phyloP scores from a whole-genome alignment of 208 protist species.

The Crithidia bombi region DNA sequence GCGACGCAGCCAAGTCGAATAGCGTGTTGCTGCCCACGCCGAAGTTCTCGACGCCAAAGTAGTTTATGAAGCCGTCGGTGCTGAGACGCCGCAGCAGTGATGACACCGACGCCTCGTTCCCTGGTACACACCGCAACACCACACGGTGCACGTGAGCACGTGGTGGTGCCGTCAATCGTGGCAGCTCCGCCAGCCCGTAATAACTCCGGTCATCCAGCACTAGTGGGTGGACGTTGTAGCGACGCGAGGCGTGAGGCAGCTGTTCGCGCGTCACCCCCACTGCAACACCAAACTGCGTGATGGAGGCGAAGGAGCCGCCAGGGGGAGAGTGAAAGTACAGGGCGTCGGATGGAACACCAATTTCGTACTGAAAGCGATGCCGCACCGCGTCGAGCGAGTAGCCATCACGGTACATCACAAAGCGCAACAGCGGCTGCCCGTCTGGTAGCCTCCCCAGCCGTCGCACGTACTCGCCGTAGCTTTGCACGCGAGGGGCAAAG shows the following conservation, averaged over 20 bases:
- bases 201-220: slow-evolving; percentile 74
- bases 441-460: slow-evolving; percentile 54
- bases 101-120: slow-evolving; percentile 34
- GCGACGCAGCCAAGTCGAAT: slow-evolving; percentile 64
- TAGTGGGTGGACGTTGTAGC: slow-evolving; percentile 83
- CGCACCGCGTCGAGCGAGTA: slow-evolving; percentile 53
- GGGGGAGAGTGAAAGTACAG: slow-evolving; percentile 43
- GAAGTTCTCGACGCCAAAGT: slow-evolving; percentile 80
- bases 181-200: slow-evolving; percentile 29
- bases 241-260: slow-evolving; percentile 74
- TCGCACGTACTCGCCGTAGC: slow-evolving; percentile 81
- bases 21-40: slow-evolving; percentile 59
- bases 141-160: slow-evolving; percentile 57
- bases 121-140: slow-evolving; percentile 70
- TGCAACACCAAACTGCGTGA: slow-evolving; percentile 69
- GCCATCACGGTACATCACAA: slow-evolving; percentile 79
- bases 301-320: slow-evolving; percentile 68
- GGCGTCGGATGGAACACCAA: slow-evolving; percentile 54
- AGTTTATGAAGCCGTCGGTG: slow-evolving; percentile 79
- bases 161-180: slow-evolving; percentile 20
- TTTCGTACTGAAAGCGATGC: slow-evolving; percentile 75
- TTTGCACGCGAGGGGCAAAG: slow-evolving; percentile 60
- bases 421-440: slow-evolving; percentile 57
- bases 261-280: slow-evolving; percentile 82
- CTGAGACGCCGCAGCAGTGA: slow-evolving; percentile 30